Percentiles rank a stretch among this genome's conserved stretches.
These are phyloP conservation scores for Voacanga thouarsii DNA, from an alignment of 257 asterid species.

Conservation along the genomic window DNA sequence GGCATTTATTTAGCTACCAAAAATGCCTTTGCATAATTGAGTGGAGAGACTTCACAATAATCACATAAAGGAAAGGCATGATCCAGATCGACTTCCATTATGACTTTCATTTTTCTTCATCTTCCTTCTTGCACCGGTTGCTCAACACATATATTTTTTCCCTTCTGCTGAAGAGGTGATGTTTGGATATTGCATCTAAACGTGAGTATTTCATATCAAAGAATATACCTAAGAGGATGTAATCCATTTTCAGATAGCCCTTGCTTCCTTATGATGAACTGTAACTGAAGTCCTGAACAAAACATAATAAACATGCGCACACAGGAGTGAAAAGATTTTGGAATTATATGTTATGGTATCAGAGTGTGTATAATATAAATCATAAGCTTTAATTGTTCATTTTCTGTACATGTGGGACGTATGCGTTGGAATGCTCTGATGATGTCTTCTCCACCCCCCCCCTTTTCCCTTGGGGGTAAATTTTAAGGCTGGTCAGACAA, in stretches of 20 bases:
- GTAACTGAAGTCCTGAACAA: background rate
- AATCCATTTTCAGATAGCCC: background rate
- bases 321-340: background rate
- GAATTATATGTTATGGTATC: background rate
- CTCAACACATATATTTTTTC: background rate
- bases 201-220: background rate
- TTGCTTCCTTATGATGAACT: background rate
- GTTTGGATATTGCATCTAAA: background rate
- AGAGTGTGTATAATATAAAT: no score
- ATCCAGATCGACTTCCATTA: background rate
- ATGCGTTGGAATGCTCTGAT: background rate
- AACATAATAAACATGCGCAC: background rate
- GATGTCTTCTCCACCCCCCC: background rate
- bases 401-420: background rate
- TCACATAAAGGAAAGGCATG: background rate
- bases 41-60: background rate
- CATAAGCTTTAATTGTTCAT: no score
- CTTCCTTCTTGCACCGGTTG: background rate
- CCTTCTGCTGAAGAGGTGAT: background rate
- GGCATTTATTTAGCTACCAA: background rate
- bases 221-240: background rate
- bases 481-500: background rate
- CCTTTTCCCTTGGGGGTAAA: background rate
- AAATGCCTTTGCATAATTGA: background rate
- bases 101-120: background rate